phyloP scores from a whole-genome alignment of 441 rosid genomes.

The Populus trichocarpa region DNA sequence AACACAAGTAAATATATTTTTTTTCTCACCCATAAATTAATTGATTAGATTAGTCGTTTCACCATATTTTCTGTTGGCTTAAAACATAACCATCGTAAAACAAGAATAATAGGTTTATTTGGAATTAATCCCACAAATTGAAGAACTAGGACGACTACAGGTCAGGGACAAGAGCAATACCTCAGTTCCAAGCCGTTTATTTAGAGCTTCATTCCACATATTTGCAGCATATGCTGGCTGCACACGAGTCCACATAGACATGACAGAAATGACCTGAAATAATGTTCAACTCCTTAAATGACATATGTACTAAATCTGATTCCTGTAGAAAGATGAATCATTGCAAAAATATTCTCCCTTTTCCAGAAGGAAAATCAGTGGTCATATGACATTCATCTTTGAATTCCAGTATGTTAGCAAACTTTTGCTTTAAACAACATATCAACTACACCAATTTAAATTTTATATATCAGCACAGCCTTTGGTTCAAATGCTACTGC shows the following conservation, averaged over 20 bases:
- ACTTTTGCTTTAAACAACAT: not conserved
- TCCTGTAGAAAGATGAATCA: not conserved
- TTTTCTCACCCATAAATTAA: not conserved
- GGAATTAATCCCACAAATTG: not conserved
- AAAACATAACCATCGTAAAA: no score
- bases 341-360: not conserved
- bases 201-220: constrained; percentile 98
- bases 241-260: constrained; percentile 95
- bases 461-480: not conserved
- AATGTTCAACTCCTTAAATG: not conserved
- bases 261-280: constrained; percentile 90
- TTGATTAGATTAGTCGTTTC: not conserved
- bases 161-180: constrained; percentile 29
- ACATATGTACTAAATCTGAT: not conserved
- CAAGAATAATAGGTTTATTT: not conserved
- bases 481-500: not conserved
- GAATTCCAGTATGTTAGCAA: not conserved
- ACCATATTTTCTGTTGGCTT: not conserved
- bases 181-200: constrained; percentile 89
- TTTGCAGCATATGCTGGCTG: constrained; percentile 97
- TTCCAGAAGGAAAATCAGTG: not conserved
- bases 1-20: not conserved
- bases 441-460: not conserved
- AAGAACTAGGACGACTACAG: not conserved
- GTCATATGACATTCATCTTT: not conserved